These are phyloP conservation scores for Tetratostichococcus sp. DNA, from an alignment of 139 green algal species.

Conservation along the genomic window DNA sequence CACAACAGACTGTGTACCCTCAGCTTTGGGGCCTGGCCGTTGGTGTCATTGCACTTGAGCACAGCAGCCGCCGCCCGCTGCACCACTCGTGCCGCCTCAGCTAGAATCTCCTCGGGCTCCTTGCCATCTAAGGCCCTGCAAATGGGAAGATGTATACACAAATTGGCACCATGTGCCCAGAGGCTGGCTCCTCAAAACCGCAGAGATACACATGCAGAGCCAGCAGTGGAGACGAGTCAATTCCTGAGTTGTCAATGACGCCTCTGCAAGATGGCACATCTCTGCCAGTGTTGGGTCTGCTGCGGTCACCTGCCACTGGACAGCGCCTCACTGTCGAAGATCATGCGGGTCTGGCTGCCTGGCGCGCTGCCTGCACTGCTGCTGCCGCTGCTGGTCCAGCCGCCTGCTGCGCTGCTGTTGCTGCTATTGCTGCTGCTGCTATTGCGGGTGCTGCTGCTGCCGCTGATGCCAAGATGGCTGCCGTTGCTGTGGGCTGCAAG, in stretches of 20 bases:
- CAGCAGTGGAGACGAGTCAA: too few species aligned
- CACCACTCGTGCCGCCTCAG: background rate
- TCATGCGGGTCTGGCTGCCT: background rate
- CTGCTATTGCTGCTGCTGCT: background rate
- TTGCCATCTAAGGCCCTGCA: background rate
- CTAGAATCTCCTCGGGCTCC: background rate
- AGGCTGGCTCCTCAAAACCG: too few species aligned
- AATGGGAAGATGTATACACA: background rate
- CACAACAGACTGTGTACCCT: too few species aligned
- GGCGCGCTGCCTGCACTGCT: too few species aligned
- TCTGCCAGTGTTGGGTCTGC: background rate
- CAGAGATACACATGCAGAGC: too few species aligned
- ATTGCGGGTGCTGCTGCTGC: background rate
- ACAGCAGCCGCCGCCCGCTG: background rate
- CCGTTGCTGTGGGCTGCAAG: too few species aligned
- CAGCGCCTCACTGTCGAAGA: background rate
- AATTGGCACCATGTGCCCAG: background rate
- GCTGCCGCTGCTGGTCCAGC: background rate
- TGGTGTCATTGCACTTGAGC: background rate
- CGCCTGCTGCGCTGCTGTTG: background rate
- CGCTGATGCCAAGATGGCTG: background rate
- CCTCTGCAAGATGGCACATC: background rate
- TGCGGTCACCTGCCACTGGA: background rate
- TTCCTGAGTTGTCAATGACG: background rate
- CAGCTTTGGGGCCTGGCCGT: too few species aligned